Evolutionary conservation across 1,284 basidiomycete species (phyloP), one percentile per base, ranked within the genome.

Genomic region (Ustilago esculenta): DNA sequence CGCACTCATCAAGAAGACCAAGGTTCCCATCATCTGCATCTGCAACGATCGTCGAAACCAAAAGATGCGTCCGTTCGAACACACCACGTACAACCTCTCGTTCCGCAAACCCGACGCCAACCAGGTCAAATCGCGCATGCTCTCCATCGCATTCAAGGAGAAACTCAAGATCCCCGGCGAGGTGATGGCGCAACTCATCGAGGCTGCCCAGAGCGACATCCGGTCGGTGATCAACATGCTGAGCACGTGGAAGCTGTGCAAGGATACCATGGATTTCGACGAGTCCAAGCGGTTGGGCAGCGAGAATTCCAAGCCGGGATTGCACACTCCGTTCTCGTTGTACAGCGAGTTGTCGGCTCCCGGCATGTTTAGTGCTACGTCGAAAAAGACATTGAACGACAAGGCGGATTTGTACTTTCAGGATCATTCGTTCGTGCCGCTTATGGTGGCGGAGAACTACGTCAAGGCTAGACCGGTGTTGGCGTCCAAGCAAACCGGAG

Each of bases 321-420:
- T 81, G 80, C 91, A 94, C 74, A 86, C 89, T 0, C 90, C 96
- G 42, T 87, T 95, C 34, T 70, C 73, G 44, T 61, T 81, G 10
- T 81, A 80, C 42, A 44, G 55, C 40, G 86, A 92, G 82, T 86
- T 98, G 50, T 86, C 93, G 5, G 91, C 92, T 6, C 94, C 94
- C 4, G 92, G 95, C 76, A 85, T 93, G 66, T 98, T 95, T 83
- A 90, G 91, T 4, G 81, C 86, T 15, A 95, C 90, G 0, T 88
- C 89, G 42, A 87, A 89, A 46, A 89, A 94, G 81, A 90, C 90
- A 0, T 84, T 98, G 8, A 88, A 87, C 42, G 92, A 98, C 75
- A 97, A 97, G 84, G 91, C 96, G 84, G 94, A 98, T 68, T 83
- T 92, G 63, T 98, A 98, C 83, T 98, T 98, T 84, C 93, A 97